Evolutionary conservation across 768 basidiomycete species (phyloP), one percentile per base, ranked within the genome.

Genomic region (Termitomyces titanicus): DNA sequence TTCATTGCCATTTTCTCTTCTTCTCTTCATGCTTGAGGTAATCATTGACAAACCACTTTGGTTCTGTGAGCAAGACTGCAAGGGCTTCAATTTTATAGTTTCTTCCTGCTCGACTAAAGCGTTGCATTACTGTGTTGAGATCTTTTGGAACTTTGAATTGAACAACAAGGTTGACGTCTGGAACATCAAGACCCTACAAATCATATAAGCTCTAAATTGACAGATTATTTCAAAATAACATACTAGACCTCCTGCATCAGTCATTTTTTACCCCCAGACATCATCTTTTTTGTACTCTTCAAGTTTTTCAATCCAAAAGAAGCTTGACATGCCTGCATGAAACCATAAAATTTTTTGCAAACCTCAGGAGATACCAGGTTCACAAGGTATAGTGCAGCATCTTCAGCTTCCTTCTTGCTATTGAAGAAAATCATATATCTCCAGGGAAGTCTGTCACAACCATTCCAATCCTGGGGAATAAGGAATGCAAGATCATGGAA

Each of bases 231-330:
- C 29, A n/a, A 18, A 3, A 31, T 40, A 8, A 24, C 51, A 18
- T 50, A 64, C 63, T 55, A 63, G 52, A 5, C 64, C 62, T 6
- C 47, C 51, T 0, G 57, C 56, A 42, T 64, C 63, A 2, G 63
- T 61, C 17, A 45, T 40, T 29, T 43, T n/a, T 3, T 59, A n/a
- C 3, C 63, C 63, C 54, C 56, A 62, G 3, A 63, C 13, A 10
- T 59, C 57, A 5, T 56, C 48, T 3, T 6, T 35, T 34, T 33
- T 8, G 18, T 60, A 40, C 5, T 44, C 37, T 6, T 43, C 8
- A 11, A 63, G 57, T 20, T 20, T 39, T 17, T 61, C 58, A 1
- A 15, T 38, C 6, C 47, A 35, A 49, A 60, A 61, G 3, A 51
- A 39, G 2, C 31, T 37, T 9, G 37, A 51, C 62, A 65, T 63